Evolutionary conservation across 2,329 filamentous ascomycete genomes (phyloP).

Genomic region (Xylariaceae sp.): DNA sequence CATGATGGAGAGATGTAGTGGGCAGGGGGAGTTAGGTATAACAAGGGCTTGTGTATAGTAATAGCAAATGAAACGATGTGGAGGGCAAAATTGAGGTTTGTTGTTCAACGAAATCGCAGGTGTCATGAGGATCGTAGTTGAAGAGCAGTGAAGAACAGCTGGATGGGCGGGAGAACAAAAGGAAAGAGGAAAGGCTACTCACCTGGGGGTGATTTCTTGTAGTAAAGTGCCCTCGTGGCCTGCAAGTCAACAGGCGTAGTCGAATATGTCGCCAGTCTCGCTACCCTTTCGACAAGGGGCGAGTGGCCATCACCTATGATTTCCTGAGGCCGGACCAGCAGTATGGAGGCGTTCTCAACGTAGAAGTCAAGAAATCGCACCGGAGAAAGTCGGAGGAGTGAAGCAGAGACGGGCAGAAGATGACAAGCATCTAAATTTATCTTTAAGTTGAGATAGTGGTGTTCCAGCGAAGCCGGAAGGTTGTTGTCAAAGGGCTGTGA

Average conservation of each 20-base stretch:
- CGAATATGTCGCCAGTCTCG: conserved; percentile 3
- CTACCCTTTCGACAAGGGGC: conserved; percentile 6
- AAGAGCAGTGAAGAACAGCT: too few species aligned
- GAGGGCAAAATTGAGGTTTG: too few species aligned
- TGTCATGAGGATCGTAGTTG: not conserved
- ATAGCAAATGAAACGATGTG: too few species aligned
- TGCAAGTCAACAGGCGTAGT: not conserved
- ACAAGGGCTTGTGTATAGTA: too few species aligned
- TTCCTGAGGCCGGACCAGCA: conserved; percentile 1
- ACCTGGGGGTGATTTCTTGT: too few species aligned
- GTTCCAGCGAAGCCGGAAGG: not conserved
- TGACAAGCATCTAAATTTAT: not conserved
- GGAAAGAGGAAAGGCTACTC: conserved; percentile 1
- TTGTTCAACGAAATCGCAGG: too few species aligned
- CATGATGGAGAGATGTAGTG: too few species aligned
- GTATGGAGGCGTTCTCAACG: conserved; percentile 1
- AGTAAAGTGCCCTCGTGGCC: not conserved
- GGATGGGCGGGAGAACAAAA: conserved; percentile 1
- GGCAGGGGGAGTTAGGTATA: too few species aligned
- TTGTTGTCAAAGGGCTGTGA: conserved; percentile 3
- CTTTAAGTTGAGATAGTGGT: not conserved
- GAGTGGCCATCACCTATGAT: conserved; percentile 10
- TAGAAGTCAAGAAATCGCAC: conserved; percentile 4
- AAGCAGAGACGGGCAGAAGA: not conserved
- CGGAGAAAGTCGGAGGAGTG: conserved; percentile 6